phyloP scores from a whole-genome alignment of 306 rosid genomes.

The Myrica gale region DNA sequence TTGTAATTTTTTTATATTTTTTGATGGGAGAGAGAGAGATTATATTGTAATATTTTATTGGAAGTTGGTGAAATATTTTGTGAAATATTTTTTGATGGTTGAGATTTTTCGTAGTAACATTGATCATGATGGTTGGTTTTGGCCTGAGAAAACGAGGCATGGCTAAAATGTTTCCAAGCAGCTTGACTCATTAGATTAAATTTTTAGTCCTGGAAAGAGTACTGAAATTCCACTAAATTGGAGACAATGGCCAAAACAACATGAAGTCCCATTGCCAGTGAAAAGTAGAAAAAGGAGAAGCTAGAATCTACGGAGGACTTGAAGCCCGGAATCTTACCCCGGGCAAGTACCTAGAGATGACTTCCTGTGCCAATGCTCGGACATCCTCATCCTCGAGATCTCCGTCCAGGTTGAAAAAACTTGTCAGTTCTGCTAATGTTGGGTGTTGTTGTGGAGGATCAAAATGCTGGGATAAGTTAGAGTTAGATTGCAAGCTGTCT shows the following conservation, averaged over 20 bases:
- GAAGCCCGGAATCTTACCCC: slow-evolving; percentile 57
- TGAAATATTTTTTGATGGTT: too few relatives aligned
- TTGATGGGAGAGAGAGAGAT: too few relatives aligned
- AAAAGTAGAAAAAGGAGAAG: not conserved
- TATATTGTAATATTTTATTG: too few relatives aligned
- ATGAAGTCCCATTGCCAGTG: not conserved
- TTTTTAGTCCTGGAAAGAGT: not conserved
- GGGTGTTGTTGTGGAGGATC: slow-evolving; percentile 41
- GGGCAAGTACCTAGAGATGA: slow-evolving; percentile 59
- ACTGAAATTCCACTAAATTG: slow-evolving; percentile 6
- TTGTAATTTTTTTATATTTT: too few relatives aligned
- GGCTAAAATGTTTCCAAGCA: not conserved
- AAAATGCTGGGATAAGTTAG: slow-evolving; percentile 35
- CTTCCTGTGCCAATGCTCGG: slow-evolving; percentile 59
- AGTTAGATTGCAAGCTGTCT: slow-evolving; percentile 27
- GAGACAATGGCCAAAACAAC: slow-evolving; percentile 6
- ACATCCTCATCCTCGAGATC: slow-evolving; percentile 51
- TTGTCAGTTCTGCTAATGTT: slow-evolving; percentile 31
- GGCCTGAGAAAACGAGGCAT: not conserved
- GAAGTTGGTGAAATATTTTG: too few relatives aligned
- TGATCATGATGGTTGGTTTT: not conserved
- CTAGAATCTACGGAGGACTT: slow-evolving; percentile 31
- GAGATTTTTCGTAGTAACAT: not conserved
- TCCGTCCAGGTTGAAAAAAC: slow-evolving; percentile 33
- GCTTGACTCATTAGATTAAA: slow-evolving; percentile 15